phyloP scores from a whole-genome alignment of 495 filamentous ascomycete species.

The Neurospora pannonica region DNA sequence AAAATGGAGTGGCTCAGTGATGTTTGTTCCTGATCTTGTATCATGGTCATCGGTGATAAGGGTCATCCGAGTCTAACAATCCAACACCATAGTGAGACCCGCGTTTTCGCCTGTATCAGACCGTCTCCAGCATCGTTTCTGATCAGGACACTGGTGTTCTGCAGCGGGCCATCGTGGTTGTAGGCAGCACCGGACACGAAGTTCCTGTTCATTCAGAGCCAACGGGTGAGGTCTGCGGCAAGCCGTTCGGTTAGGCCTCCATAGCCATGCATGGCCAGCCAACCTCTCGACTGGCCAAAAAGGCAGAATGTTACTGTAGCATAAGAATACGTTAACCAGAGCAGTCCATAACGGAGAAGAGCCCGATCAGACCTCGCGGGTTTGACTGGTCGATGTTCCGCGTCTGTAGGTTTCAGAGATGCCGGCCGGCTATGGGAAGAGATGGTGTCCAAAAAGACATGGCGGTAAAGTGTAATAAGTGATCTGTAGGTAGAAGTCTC shows the following conservation, averaged over 20 bases:
- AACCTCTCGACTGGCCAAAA: not conserved
- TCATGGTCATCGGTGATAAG: not conserved
- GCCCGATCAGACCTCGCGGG: not conserved
- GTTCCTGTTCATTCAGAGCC: not conserved
- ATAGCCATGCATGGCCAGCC: not conserved
- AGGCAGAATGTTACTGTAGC: not conserved
- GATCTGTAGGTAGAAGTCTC: not conserved
- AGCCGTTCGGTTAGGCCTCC: not conserved
- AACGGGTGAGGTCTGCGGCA: not conserved
- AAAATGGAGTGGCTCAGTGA: not conserved
- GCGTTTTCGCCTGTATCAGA: not conserved
- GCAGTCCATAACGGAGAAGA: not conserved
- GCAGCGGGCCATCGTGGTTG: not conserved
- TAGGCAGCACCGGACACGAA: not conserved
- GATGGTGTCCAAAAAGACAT: not conserved
- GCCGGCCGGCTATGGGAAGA: not conserved
- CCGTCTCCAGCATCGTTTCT: not conserved
- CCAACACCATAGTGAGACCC: not conserved
- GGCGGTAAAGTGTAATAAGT: not conserved
- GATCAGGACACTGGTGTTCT: not conserved
- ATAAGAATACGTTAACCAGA: not conserved
- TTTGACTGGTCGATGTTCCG: not conserved
- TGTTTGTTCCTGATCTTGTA: not conserved
- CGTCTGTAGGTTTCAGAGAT: not conserved
- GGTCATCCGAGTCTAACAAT: not conserved